Conservation (phyloP, 495 filamentous ascomycete genomes). For the Pyronema omphalodes region DNA sequence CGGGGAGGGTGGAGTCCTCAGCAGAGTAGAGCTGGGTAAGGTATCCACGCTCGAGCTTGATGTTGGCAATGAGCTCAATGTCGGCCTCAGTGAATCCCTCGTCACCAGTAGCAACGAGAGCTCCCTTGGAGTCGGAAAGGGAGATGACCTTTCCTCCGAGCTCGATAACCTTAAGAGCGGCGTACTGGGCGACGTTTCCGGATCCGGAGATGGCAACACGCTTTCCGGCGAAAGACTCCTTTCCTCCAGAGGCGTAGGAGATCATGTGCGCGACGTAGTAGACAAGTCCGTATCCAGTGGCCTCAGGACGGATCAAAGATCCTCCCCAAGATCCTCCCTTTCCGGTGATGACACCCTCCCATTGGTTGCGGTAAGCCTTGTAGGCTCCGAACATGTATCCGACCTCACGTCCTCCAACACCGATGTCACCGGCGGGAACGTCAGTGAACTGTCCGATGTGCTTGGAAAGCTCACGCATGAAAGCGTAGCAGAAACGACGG, state of each 20-base stretch:
- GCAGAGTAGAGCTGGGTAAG: slow-evolving; percentile 40
- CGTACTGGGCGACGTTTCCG: slow-evolving; percentile 96
- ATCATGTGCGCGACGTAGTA: slow-evolving; percentile 99
- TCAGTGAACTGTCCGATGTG: slow-evolving; percentile 96
- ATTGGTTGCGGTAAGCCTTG: slow-evolving; percentile 69
- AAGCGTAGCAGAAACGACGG: slow-evolving; percentile 86
- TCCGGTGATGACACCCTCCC: slow-evolving; percentile 89
- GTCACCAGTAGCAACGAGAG: slow-evolving; percentile 49
- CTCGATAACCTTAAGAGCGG: slow-evolving; percentile 90
- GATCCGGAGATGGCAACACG: slow-evolving; percentile 91
- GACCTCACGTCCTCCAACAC: slow-evolving; percentile 75
- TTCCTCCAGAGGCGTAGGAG: slow-evolving; percentile 55
- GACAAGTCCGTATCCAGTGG: slow-evolving; percentile 89
- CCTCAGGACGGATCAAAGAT: slow-evolving; percentile 86
- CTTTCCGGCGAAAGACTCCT: slow-evolving; percentile 78
- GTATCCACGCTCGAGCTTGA: slow-evolving; percentile 78
- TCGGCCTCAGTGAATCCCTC: slow-evolving; percentile 58
- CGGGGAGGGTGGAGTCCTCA: slow-evolving; percentile 29
- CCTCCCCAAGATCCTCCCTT: slow-evolving; percentile 91
- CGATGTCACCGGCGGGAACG: slow-evolving; percentile 87
- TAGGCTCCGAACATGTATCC: slow-evolving; percentile 94
- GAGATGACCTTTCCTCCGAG: slow-evolving; percentile 84
- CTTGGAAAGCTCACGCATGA: slow-evolving; percentile 86
- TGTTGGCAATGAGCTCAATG: slow-evolving; percentile 50
- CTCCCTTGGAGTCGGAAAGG: slow-evolving; percentile 81